Evolutionary conservation across 2,329 filamentous ascomycete species (phyloP), one percentile per base, ranked within the genome.

Genomic region (Tolypocladium tundrense): DNA sequence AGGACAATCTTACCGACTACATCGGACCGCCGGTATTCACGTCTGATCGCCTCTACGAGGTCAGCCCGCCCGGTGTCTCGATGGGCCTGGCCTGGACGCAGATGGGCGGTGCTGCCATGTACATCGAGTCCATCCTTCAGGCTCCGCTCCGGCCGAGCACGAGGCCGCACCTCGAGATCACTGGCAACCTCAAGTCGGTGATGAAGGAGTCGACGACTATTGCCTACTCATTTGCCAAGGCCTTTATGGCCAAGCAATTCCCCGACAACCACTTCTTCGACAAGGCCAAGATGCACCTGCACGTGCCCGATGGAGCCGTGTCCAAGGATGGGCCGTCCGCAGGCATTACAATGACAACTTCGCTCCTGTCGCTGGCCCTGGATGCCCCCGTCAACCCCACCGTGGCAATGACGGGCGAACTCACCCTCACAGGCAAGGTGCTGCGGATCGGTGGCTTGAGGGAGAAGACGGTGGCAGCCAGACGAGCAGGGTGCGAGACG

Each of bases 11-110:
- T 56, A 95, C 95, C 68, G 94, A 99, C 72, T 99, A 97, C 69
- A 93, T 99, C 59, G 94, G 94, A 3, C 92, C 94, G 1, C 92
- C 94, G 1, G 84, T 97, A 57, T 99, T 96, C 76, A 99, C 91
- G 0, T 91, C 94, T 5, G 94, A 99, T 73, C 86, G 95, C 57
- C 81, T 99, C 16, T 99, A 97, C 77, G 94, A 99, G 67, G 85
- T 86, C 53, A 96, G 91, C 59, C 94, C 95, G 4, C 84, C 94
- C 2, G 94, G 94, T 73, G 94, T 99, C 19, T 90, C 92, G 27
- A 97, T 99, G 94, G 94, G 94, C 63, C 83, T 99, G 56, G 94
- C 94, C 9, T 99, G 94, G 94, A 99, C 95, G 9, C 90, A 91
- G 69, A 91, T 99, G 84, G 94, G 94, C 60, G 94, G 94, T 60